Percentiles rank a stretch among this genome's conserved stretches.
Evolutionary conservation across 176 grass and related monocot species (phyloP).

Genomic region (Raddia distichophylla): DNA sequence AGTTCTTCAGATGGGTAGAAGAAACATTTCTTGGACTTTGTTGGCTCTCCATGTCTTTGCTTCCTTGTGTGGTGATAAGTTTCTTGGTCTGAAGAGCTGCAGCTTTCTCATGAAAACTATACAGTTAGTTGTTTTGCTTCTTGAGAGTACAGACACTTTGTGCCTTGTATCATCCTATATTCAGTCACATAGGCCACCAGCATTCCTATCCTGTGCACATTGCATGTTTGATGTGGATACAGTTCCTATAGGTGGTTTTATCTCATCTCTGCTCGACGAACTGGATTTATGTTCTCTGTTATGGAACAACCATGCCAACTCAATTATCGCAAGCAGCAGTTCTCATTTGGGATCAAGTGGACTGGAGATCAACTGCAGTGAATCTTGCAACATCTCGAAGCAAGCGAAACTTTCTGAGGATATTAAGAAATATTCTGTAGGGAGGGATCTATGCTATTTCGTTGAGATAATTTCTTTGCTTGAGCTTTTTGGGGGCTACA

Average conservation of each 20-base stretch:
- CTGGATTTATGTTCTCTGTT: constrained; percentile 52
- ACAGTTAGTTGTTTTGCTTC: constrained; percentile 55
- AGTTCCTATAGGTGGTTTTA: constrained; percentile 51
- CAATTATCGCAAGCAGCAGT: constrained; percentile 36
- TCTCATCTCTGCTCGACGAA: constrained; percentile 70
- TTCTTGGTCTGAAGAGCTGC: constrained; percentile 52
- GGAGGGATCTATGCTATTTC: constrained; percentile 63
- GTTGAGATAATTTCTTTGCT: constrained; percentile 76
- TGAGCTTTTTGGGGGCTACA: constrained; percentile 86
- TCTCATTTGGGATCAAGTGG: constrained; percentile 38
- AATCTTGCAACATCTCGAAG: constrained; percentile 61
- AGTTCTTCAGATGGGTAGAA: constrained; percentile 69
- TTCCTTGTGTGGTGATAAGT: constrained; percentile 68
- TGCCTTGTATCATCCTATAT: constrained; percentile 40
- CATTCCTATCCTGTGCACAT: constrained; percentile 65
- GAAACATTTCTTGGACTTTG: constrained; percentile 61
- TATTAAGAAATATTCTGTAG: constrained; percentile 32
- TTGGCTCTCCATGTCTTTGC: constrained; percentile 75
- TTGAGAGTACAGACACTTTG: constrained; percentile 53
- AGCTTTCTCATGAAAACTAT: constrained; percentile 57
- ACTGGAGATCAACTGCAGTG: constrained; percentile 49
- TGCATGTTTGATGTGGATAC: constrained; percentile 63
- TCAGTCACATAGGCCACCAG: constrained; percentile 37
- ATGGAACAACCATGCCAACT: constrained; percentile 30
- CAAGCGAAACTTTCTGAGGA: constrained; percentile 42